phyloP scores from a whole-genome alignment of 257 asterid species.

The Petrea volubilis region DNA sequence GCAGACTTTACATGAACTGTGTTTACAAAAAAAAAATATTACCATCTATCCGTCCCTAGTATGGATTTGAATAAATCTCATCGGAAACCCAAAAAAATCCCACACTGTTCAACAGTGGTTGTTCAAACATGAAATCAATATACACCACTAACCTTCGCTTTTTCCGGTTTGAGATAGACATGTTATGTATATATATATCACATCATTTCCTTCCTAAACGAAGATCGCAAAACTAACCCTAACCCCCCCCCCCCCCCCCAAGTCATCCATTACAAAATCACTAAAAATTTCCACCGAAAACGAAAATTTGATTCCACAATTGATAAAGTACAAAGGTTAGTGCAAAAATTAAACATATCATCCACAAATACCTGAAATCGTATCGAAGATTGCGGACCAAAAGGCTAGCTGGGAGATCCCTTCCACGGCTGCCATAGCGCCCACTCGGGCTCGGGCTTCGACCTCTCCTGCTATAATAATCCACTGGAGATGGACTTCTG shows the following conservation, averaged over 20 bases:
- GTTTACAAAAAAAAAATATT: too few relatives aligned
- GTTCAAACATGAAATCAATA: not conserved
- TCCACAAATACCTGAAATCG: constrained; percentile 57
- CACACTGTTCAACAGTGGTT: not conserved
- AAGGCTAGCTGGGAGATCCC: constrained; percentile 72
- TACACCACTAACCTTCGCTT: too few relatives aligned
- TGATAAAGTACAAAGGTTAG: not conserved
- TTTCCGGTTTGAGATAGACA: too few relatives aligned
- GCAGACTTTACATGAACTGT: too few relatives aligned
- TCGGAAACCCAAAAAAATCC: not conserved
- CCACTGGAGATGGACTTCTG: constrained; percentile 66
- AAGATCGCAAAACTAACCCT: too few relatives aligned
- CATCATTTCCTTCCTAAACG: too few relatives aligned
- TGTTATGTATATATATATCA: too few relatives aligned
- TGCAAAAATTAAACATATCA: not conserved
- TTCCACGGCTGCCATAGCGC: constrained; percentile 40
- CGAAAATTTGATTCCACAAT: too few relatives aligned
- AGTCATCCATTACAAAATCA: too few relatives aligned
- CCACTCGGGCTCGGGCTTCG: constrained; percentile 63
- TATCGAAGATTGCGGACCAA: constrained; percentile 75
- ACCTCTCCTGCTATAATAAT: constrained; percentile 49
- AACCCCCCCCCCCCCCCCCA: too few relatives aligned
- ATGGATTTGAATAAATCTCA: not conserved
- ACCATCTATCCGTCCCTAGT: not conserved
- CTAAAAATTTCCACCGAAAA: too few relatives aligned